phyloP scores from a whole-genome alignment of 768 basidiomycete genomes.

The Calvatia gigantea region DNA sequence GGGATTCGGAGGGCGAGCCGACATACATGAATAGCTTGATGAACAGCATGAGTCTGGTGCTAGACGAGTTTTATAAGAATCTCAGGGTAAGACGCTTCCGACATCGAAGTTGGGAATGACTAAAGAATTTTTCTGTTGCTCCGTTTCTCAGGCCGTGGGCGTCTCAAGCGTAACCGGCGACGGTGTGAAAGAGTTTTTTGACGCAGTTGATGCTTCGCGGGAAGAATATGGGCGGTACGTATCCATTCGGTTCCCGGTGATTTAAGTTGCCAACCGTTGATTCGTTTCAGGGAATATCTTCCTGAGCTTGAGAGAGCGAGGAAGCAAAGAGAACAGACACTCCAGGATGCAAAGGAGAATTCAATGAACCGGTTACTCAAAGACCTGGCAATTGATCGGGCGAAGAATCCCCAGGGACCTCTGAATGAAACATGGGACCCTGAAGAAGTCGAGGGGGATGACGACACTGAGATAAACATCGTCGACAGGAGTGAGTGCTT shows the following conservation, averaged over 20 bases:
- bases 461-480: conserved; percentile 51
- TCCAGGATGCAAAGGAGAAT: conserved; percentile 68
- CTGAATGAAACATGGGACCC: conserved; percentile 61
- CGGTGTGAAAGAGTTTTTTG: conserved; percentile 88
- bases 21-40: conserved; percentile 98
- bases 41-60: conserved; percentile 97
- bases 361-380: conserved; percentile 75
- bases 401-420: conserved; percentile 54
- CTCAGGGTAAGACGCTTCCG: conserved; percentile 59
- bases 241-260: background rate
- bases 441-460: conserved; percentile 51
- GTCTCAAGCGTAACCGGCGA: conserved; percentile 96
- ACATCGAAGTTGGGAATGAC: background rate
- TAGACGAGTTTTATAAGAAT: conserved; percentile 98
- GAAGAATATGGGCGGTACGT: conserved; percentile 85
- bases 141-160: conserved; percentile 71
- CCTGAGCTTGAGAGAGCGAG: conserved; percentile 82
- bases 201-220: conserved; percentile 84
- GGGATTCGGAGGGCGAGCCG: conserved; percentile 83
- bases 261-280: background rate
- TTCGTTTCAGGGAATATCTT: conserved; percentile 71
- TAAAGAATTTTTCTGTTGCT: background rate
- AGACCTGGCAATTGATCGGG: conserved; percentile 75
- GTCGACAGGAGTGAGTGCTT: conserved; percentile 65
- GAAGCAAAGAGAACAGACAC: conserved; percentile 55